Evolutionary conservation across 345 rosid species (phyloP), one percentile per base, ranked within the genome.

Genomic region (Balakata baccata): DNA sequence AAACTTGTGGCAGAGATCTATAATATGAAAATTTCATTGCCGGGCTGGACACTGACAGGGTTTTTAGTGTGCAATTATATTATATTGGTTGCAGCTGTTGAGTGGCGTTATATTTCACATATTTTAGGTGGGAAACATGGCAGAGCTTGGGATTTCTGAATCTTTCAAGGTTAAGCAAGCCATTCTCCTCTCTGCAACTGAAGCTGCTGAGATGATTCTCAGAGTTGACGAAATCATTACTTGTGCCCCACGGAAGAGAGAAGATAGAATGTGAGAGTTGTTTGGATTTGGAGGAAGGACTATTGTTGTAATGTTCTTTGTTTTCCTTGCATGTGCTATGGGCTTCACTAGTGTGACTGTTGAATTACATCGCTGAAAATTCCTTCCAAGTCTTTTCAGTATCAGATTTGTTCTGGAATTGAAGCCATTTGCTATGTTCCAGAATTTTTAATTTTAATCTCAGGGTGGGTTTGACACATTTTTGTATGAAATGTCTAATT

Each of bases 81-180:
- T 46, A 14, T 58, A 11, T 20, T 13, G 69, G 49, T 56, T 67
- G 13, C 23, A 25, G 6, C 17, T 61, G 29, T 57, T 61, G 64
- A 59, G n/a, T 66, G 17, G 13, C 47, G 34, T 3, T 47, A 11
- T 77, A 47, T 34, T 58, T 43, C 3, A 49, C 66, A 66, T 75
- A 11, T 78, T 64, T 69, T 89, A 95, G 99, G 91, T 90, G 1
- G 99, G 98, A 75, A 85, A 89, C 78, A 90, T 92, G 99, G 89
- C 87, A 25, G 88, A 87, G 84, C 81, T 82, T 61, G 99, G 99
- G 51, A 90, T 92, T 76, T 90, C 85, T 20, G 99, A 95, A 83
- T 73, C 99, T 25, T 95, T 92, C 84, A 95, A 92, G 84, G 99
- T 94, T 57, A 94, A 94, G 88, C 99, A 90, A 75, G 99, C 99